phyloP scores from a whole-genome alignment of 352 stramenopile species.

The Phytophthora rubi region DNA sequence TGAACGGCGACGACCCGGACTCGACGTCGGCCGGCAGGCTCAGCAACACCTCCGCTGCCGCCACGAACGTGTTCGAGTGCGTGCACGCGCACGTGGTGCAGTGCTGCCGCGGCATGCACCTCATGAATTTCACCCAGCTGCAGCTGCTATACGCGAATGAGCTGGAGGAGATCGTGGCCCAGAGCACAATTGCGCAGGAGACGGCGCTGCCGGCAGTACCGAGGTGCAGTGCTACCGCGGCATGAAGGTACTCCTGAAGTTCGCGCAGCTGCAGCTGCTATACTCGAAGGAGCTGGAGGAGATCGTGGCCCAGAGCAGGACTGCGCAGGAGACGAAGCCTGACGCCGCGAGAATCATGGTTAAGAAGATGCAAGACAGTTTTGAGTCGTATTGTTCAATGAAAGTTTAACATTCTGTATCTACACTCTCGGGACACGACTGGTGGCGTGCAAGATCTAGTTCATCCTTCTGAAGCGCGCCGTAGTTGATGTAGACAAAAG shows the following conservation, averaged over 20 bases:
- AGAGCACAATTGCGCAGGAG: no score
- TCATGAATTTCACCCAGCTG: no score
- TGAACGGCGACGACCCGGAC: constrained; percentile 39
- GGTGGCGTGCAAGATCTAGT: constrained; percentile 8
- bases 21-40: constrained; percentile 36
- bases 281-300: no score
- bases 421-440: not conserved
- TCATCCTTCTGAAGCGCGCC: constrained; percentile 1
- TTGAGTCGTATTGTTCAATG: not conserved
- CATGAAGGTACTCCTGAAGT: constrained; percentile 72
- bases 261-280: no score
- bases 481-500: constrained; percentile 13
- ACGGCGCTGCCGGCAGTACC: no score
- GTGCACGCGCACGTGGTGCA: constrained; percentile 79
- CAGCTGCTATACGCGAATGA: no score
- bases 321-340: no score
- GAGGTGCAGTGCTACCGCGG: no score
- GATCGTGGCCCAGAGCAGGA: no score
- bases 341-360: not conserved
- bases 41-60: constrained; percentile 59
- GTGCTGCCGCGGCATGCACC: no score
- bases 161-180: no score
- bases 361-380: not conserved
- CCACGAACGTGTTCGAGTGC: constrained; percentile 77
- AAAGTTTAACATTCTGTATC: not conserved